phyloP scores from a whole-genome alignment of 2,329 filamentous ascomycete genomes.

The Biscogniauxia sp. region DNA sequence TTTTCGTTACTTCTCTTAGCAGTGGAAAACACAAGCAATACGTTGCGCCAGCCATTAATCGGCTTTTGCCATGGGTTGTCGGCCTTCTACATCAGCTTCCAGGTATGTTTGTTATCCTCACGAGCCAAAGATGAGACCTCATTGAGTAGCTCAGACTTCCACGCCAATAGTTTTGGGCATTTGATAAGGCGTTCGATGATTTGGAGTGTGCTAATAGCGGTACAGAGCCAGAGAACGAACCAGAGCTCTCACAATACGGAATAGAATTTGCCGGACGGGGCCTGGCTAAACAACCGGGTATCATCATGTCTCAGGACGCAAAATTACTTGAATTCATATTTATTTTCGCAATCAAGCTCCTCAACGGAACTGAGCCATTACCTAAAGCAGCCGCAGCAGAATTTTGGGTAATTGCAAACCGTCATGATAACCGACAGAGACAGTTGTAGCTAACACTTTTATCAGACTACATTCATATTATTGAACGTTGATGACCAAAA shows the following conservation, averaged over 20 bases:
- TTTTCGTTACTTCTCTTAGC: conserved; percentile 62
- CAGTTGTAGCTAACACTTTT: conserved; percentile 5
- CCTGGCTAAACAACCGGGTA: conserved; percentile 57
- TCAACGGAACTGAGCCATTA: conserved; percentile 70
- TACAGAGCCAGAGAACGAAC: conserved; percentile 59
- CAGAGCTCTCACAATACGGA: conserved; percentile 69
- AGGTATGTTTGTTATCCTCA: conserved; percentile 35
- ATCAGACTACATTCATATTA: conserved; percentile 51
- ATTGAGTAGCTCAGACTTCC: background rate
- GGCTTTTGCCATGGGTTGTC: conserved; percentile 61
- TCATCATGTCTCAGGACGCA: conserved; percentile 59
- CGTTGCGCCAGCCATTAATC: conserved; percentile 47
- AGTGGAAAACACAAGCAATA: conserved; percentile 40
- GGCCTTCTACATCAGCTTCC: conserved; percentile 61
- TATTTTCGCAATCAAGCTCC: conserved; percentile 66
- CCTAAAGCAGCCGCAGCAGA: conserved; percentile 72
- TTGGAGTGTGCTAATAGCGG: conserved; percentile 9
- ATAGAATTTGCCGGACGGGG: conserved; percentile 70
- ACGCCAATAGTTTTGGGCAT: background rate
- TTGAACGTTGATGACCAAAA: conserved; percentile 43
- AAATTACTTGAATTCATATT: conserved; percentile 65
- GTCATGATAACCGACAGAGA: background rate
- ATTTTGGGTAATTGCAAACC: conserved; percentile 63
- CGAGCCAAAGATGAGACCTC: background rate
- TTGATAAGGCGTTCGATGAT: background rate